These are phyloP conservation scores for Backusella morwellensis DNA, from an alignment of 192 early-diverging fungal genomes.

Conservation along the genomic window DNA sequence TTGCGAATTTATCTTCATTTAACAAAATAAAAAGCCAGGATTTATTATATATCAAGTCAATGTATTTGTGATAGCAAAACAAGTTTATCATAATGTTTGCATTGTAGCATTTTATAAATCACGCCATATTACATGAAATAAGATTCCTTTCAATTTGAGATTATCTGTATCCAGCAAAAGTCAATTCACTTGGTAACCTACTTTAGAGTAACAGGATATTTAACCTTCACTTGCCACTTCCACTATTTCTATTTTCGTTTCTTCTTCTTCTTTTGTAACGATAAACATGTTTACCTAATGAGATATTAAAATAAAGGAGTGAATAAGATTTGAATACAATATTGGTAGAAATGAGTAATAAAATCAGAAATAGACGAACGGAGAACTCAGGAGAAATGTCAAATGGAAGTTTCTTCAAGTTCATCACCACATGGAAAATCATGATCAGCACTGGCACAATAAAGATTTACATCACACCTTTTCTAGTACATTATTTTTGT, in stretches of 20 bases:
- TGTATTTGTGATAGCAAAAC: not conserved
- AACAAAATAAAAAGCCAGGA: not conserved
- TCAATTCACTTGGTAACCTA: not conserved
- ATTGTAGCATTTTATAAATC: not conserved
- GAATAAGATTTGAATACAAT: not conserved
- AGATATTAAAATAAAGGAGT: not conserved
- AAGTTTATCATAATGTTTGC: not conserved
- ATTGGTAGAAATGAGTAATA: not conserved
- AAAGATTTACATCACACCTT: not conserved
- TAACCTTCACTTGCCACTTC: not conserved
- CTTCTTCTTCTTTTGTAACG: constrained; percentile 3
- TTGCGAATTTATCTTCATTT: not conserved
- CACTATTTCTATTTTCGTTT: not conserved
- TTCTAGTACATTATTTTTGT: not conserved
- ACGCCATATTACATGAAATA: not conserved
- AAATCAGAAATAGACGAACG: not conserved
- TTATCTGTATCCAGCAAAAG: not conserved
- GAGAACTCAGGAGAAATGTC: not conserved
- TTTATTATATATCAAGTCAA: not conserved
- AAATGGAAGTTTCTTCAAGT: constrained; percentile 6
- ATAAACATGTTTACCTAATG: not conserved
- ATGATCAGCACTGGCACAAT: not conserved
- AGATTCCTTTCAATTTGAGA: not conserved
- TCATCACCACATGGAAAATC: constrained; percentile 4
- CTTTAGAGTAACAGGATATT: not conserved